Base-by-base conservation (phyloP, 208 protist genomes). In the Phytomonas sp. region DNA sequence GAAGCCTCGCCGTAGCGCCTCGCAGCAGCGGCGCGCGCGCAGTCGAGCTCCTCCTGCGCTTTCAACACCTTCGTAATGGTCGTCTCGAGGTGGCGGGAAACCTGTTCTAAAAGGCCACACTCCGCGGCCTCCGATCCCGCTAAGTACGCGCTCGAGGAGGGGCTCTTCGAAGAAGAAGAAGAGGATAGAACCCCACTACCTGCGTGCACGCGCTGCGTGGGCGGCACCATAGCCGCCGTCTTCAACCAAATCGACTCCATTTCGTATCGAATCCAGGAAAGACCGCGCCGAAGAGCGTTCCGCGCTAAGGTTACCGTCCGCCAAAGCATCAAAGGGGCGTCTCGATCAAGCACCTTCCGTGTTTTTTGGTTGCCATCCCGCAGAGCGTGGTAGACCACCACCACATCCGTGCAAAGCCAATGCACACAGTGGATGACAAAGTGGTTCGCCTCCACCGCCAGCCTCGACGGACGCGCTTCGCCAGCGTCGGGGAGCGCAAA, bases 391-490 rank as follows among this genome's bases (percentile, higher is more conserved):
- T 89, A 65, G 34, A 71, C 72, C 9, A 62, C 31, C 23, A 95
- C 73, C 6, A 80, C 72, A 46, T 91, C 90, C 40, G 72, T 67
- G 11, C 78, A 46, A 11, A 93, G 71, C 76, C 82, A 82, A 71
- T 90, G 62, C 51, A 83, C 71, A 31, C 66, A 63, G 56, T 95
- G 87, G 23, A 95, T 28, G 13, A 95, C 31, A 28, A 82, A 73
- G 62, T 93, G 67, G 65, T 93, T 93, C 3, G 85, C 72, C 69
- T 93, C 85, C 0, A 84, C 81, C 11, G 67, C 60, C 68, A 95
- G 31, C 4, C 81, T 77, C 20, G 74, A 81, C 26, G 89, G 89
- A 26, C 33, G 32, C 15, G 63, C 17, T 20, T 51, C 20, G 59
- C 20, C 20, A 56, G 23, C 46, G 20, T 56, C 46, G 46, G 46